Percentiles rank a stretch among this genome's conserved stretches.
These are phyloP conservation scores for Bryoerythrophyllum caledonicum DNA, from an alignment of 225 moss, liverwort and hornwort genomes.

Conservation along the genomic window DNA sequence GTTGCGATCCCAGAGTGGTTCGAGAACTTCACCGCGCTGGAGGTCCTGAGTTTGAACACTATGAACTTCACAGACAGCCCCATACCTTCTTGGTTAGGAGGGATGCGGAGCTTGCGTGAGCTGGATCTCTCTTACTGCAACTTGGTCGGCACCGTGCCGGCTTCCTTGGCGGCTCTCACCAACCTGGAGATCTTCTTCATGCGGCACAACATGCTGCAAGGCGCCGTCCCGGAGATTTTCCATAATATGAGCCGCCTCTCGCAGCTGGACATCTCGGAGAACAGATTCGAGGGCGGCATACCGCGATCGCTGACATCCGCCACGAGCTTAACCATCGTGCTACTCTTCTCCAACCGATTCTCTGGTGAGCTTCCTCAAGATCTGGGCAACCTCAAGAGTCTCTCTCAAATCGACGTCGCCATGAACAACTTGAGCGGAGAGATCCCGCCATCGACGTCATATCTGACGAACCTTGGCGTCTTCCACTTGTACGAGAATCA, in stretches of 20 bases:
- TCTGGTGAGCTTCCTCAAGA: constrained; percentile 63
- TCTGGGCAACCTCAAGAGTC: constrained; percentile 47
- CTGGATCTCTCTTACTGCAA: constrained; percentile 55
- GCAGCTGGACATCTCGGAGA: constrained; percentile 61
- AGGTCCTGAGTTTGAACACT: constrained; percentile 42
- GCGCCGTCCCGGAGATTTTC: constrained; percentile 60
- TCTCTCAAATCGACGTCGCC: constrained; percentile 62
- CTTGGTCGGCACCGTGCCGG: constrained; percentile 54
- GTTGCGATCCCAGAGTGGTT: constrained; percentile 56
- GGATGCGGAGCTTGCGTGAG: constrained; percentile 33
- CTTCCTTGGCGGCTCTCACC: constrained; percentile 39
- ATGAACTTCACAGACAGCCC: constrained; percentile 49
- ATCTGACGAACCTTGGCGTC: constrained; percentile 46
- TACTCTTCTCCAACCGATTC: constrained; percentile 57
- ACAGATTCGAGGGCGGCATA: constrained; percentile 52
- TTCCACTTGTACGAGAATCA: constrained; percentile 60
- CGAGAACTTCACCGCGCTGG: constrained; percentile 53
- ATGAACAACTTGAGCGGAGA: constrained; percentile 63
- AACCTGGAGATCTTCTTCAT: constrained; percentile 55
- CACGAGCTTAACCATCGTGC: constrained; percentile 37
- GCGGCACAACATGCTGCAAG: constrained; percentile 48
- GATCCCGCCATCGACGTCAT: constrained; percentile 51
- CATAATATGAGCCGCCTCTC: constrained; percentile 54
- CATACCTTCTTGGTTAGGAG: constrained; percentile 46
- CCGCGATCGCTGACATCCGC: constrained; percentile 59